Base-by-base conservation (phyloP, 140 eudicot genomes). In the Stevia rebaudiana region DNA sequence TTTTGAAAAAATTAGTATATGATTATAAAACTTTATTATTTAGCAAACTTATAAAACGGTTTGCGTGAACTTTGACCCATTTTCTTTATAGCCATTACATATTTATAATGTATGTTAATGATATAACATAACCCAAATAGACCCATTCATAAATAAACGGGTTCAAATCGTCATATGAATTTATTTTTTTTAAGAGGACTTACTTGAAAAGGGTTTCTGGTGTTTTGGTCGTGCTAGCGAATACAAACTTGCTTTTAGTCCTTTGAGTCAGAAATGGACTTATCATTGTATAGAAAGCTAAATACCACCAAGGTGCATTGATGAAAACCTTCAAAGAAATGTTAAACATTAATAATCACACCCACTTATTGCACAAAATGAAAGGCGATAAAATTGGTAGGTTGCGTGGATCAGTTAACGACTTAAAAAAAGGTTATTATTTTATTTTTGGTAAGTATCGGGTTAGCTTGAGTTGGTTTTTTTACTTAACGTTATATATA, bases 171-270 rank as follows among this genome's bases (percentile, higher is more conserved):
- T n/a, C n/a, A n/a, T n/a, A n/a, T n/a, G n/a, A n/a, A n/a, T n/a
- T n/a, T n/a, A n/a, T n/a, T n/a, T n/a, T n/a, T n/a, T n/a, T n/a
- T n/a, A n/a, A n/a, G n/a, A n/a, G n/a, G n/a, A 74, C 83, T 12
- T 33, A 83, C 90, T 83, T 83, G 83, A 83, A 83, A 31, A 83
- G 90, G 35, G 83, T 80, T 67, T 83, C 86, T 7, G 89, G 77
- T 0, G 89, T 83, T 53, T 24, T 80, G 3, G 81, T 78, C 6
- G 86, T 74, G 63, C 83, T 81, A 48, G 83, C 86, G 7, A 83
- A 79, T 8, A 83, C 82, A 46, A 83, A 83, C 85, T 83, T 83
- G 89, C 89, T 83, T 59, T 83, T 83, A 69, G 89, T 83, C 71
- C 89, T 76, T 42, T 80, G 84, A 39, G 84, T 80, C 73, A 80